phyloP scores from a whole-genome alignment of 2,329 filamentous ascomycete species.

The Samsoniella hepiali region DNA sequence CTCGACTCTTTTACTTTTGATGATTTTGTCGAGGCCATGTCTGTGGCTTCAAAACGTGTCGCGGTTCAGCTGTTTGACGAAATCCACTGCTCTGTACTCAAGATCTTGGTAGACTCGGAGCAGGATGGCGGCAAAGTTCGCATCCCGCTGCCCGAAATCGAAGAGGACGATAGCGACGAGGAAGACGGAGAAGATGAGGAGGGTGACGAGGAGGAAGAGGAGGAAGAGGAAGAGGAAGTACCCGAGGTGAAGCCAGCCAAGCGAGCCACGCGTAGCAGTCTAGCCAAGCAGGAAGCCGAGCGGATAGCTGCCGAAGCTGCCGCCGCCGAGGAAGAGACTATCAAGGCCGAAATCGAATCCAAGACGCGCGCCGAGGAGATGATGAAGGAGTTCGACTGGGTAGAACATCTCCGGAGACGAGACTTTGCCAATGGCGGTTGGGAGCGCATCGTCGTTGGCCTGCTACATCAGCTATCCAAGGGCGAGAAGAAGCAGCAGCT shows the following conservation, averaged over 20 bases:
- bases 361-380: conserved; percentile 73
- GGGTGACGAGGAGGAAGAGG: conserved; percentile 57
- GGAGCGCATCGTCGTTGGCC: conserved; percentile 83
- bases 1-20: conserved; percentile 98
- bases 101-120: conserved; percentile 75
- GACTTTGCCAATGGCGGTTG: conserved; percentile 87
- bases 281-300: conserved; percentile 77
- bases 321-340: conserved; percentile 49
- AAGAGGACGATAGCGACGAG: conserved; percentile 67
- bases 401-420: conserved; percentile 75
- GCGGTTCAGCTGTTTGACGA: conserved; percentile 86
- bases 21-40: conserved; percentile 87
- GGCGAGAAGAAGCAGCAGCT: conserved; percentile 64
- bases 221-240: conserved; percentile 58
- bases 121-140: conserved; percentile 74
- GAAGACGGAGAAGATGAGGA: conserved; percentile 56
- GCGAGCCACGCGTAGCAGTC: conserved; percentile 79
- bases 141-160: conserved; percentile 72
- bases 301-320: conserved; percentile 59
- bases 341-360: conserved; percentile 46
- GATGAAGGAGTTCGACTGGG: conserved; percentile 73
- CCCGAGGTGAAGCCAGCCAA: conserved; percentile 64
- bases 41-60: conserved; percentile 67
- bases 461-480: conserved; percentile 81
- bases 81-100: conserved; percentile 86